A percentile compares a stretch with the other conserved stretches of the same genome.
phyloP scores from a whole-genome alignment of 2,329 filamentous ascomycete genomes.

The Penicillium expansum region DNA sequence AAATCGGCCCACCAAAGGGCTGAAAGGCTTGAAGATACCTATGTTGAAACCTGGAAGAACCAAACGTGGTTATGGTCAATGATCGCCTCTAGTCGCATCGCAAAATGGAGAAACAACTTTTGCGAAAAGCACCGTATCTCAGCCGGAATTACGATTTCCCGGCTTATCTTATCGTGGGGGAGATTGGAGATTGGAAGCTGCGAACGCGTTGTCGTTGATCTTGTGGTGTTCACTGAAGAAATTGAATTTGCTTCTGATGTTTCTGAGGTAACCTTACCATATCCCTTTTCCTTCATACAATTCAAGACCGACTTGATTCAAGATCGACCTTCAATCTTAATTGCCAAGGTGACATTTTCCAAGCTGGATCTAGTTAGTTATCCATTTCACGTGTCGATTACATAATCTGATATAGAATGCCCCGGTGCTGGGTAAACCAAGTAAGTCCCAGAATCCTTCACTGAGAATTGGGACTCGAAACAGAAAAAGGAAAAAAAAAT shows the following conservation, averaged over 20 bases:
- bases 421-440: neutral
- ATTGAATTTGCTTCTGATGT: neutral
- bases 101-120: conserved; percentile 18
- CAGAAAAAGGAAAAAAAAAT: neutral
- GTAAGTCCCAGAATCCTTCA: neutral
- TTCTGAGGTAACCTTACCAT: neutral
- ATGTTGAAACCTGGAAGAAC: conserved; percentile 26
- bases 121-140: conserved; percentile 22
- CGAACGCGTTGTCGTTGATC: neutral
- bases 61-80: conserved; percentile 3
- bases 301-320: neutral
- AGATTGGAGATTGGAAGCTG: neutral
- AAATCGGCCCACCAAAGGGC: conserved; percentile 29
- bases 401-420: conserved; percentile 2
- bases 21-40: conserved; percentile 27
- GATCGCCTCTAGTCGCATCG: conserved; percentile 6
- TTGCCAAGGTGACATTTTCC: neutral
- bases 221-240: too few species aligned
- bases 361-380: too few species aligned
- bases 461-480: neutral
- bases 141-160: conserved; percentile 26
- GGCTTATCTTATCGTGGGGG: conserved; percentile 34
- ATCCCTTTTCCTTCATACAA: neutral
- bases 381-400: neutral
- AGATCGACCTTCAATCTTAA: too few species aligned